Evolutionary conservation across 2,329 filamentous ascomycete species (phyloP), one percentile per base, ranked within the genome.

Genomic region (Nigrograna mackinnonii): DNA sequence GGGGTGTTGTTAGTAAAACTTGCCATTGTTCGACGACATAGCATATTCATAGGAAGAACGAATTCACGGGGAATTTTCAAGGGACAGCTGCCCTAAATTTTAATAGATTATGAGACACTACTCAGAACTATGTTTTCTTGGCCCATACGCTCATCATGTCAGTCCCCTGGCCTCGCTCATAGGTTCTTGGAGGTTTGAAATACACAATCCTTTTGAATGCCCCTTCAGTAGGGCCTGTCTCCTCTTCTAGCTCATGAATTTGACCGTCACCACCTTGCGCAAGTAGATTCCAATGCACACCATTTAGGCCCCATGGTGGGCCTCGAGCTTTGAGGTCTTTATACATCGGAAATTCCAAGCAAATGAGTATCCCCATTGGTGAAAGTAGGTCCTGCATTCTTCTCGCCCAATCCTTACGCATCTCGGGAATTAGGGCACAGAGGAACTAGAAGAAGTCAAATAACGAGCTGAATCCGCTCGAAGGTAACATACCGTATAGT

Each of bases 301-400:
- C 78, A n/a, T 79, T 78, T 28, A 88, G 69, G 13, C 82, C 83
- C 76, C 82, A 90, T 1, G 89, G 88, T n/a, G 89, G 88, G 0
- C 89, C 88, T 4, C 75, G 74, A 16, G 77, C 72, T 14, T 73
- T 75, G 19, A 85, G 77, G 31, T 80, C 74, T 64, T 90, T 91
- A 49, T 79, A 78, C 2, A 84, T 80, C 9, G 89, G 89, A 64
- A 85, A 94, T 64, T 94, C 87, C 40, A 94, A 76, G 66, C 80
- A 83, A 26, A 84, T 70, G 35, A 84, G 67, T 38, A 72, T 71
- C 3, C 79, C 78, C 3, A 63, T 66, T 9, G 73, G 70, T 19
- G 74, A 66, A 6, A 84, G 70, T 6, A 84, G 69, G 41, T 78
- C 69, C 13, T 73, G 73, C 64, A 82, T 78, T 17, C 79, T 70